Base-by-base conservation (phyloP, 2,329 filamentous ascomycete genomes). In the Lecanicillium sp. region DNA sequence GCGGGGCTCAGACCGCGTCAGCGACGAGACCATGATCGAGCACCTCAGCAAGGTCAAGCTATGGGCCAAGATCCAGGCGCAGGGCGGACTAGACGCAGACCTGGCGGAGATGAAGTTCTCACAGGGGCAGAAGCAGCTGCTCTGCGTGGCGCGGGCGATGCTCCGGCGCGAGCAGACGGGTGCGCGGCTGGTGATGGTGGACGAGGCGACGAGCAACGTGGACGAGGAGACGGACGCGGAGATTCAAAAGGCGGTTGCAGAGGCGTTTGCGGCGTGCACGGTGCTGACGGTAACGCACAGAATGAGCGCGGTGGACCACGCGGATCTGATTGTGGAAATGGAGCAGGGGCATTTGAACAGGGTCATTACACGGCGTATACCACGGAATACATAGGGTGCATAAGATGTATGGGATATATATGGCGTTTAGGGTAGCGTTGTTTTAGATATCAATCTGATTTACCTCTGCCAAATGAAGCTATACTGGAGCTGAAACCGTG, bases 221-320 rank as follows among this genome's bases (percentile, higher is more conserved):
- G 74, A 76, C 51, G 73, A 72, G 64, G 65, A 67, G 46, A 55
- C 53, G 8, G 53, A 56, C 14, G 44, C 44, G 10, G 39, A 44
- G 30, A 52, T 56, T 32, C 24, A 40, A 15, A 23, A 17, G 7
- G 44, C 51, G 11, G 49, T 56, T 10, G 51, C 48, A 36, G 26
- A 23, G 5, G 53, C 48, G 14, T 56, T 56, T 20, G 44, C 20
- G 15, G 10, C 27, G 14, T 48, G 51, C 19, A 56, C 51, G 9
- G 37, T 56, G 17, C 20, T 56, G 3, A 52, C 53, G 10, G 49
- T 56, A 19, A 50, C 53, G 17, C 54, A 56, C 15, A 42, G 53
- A 20, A 43, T 49, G 35, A 43, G 41, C 17, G 47, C 47, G 20
- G 47, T 49, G 26, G 26, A 49, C 15, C 33, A 49, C 19, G 40